phyloP scores from a whole-genome alignment of 225 moss, liverwort and hornwort species.

The Pleurozium schreberi region DNA sequence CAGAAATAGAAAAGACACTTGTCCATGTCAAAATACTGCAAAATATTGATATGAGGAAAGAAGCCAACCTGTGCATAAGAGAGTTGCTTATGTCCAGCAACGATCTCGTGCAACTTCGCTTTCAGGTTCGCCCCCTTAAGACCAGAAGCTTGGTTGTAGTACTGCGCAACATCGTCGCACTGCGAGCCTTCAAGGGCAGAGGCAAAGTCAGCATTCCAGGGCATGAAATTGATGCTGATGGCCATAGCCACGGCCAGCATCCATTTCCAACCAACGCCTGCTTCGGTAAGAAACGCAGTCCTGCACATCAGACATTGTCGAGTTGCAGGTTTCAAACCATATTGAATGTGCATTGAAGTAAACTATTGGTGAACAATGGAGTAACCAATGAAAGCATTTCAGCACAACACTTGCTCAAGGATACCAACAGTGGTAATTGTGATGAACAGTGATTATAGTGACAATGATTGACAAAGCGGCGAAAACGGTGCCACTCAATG shows the following conservation, averaged over 20 bases:
- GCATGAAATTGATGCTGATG: constrained; percentile 16
- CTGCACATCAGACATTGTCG: constrained; percentile 2
- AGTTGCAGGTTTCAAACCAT: background rate
- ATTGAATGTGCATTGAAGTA: background rate
- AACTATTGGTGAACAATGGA: background rate
- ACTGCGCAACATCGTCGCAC: constrained; percentile 27
- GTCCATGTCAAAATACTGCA: background rate
- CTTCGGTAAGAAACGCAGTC: background rate
- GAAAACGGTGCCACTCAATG: background rate
- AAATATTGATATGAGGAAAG: background rate
- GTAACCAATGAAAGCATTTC: background rate
- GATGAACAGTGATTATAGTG: background rate
- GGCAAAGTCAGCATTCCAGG: constrained; percentile 16
- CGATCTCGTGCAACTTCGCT: constrained; percentile 49
- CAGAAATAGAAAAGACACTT: background rate
- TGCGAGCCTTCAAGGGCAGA: background rate
- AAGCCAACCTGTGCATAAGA: constrained; percentile 51
- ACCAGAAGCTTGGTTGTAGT: constrained; percentile 34
- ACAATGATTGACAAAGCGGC: background rate
- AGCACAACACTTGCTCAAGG: background rate
- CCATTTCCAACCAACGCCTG: constrained; percentile 8
- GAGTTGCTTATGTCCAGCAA: constrained; percentile 53
- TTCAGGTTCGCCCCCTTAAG: constrained; percentile 41
- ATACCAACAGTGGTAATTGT: background rate
- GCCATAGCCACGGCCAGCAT: constrained; percentile 15